A percentile compares a stretch with the other conserved stretches of the same genome.
phyloP scores from a whole-genome alignment of 192 early-diverging fungal species.

The Coemansia sp. region DNA sequence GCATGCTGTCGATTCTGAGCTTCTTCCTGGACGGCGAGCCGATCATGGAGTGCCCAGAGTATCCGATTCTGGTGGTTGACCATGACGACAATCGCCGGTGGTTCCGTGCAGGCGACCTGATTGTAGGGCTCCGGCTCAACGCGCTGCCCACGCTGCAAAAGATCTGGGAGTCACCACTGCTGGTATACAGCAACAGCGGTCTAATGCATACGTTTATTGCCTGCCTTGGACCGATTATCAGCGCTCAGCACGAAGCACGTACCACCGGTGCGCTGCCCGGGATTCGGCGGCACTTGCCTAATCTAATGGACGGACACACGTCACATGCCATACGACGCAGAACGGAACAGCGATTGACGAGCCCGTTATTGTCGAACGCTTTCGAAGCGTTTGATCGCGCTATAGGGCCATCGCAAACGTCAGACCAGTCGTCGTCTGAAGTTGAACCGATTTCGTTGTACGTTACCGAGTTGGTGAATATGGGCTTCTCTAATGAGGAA shows the following conservation, averaged over 20 bases:
- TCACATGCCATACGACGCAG: slow-evolving; percentile 8
- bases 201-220: slow-evolving; percentile 63
- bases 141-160: slow-evolving; percentile 61
- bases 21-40: slow-evolving; percentile 69
- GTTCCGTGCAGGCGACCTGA: slow-evolving; percentile 73
- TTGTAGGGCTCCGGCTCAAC: slow-evolving; percentile 62
- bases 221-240: slow-evolving; percentile 67
- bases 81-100: slow-evolving; percentile 54
- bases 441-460: slow-evolving; percentile 59
- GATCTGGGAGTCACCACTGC: slow-evolving; percentile 65
- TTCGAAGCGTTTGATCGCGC: slow-evolving; percentile 17
- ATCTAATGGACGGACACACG: slow-evolving; percentile 19
- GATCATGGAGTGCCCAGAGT: slow-evolving; percentile 69
- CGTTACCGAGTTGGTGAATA: slow-evolving; percentile 73
- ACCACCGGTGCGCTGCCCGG: slow-evolving; percentile 2
- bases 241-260: slow-evolving; percentile 66
- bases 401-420: slow-evolving; percentile 18
- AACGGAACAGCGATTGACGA: slow-evolving; percentile 28
- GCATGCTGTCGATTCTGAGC: slow-evolving; percentile 61
- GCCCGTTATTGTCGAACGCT: slow-evolving; percentile 32
- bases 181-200: slow-evolving; percentile 56
- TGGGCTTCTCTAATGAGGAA: slow-evolving; percentile 82
- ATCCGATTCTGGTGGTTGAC: slow-evolving; percentile 24
- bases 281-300: slow-evolving; percentile 29
- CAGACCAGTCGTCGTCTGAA: slow-evolving; percentile 3